Evolutionary conservation across 2,329 filamentous ascomycete species (phyloP).

Genomic region (Trichoderma afroharzianum): DNA sequence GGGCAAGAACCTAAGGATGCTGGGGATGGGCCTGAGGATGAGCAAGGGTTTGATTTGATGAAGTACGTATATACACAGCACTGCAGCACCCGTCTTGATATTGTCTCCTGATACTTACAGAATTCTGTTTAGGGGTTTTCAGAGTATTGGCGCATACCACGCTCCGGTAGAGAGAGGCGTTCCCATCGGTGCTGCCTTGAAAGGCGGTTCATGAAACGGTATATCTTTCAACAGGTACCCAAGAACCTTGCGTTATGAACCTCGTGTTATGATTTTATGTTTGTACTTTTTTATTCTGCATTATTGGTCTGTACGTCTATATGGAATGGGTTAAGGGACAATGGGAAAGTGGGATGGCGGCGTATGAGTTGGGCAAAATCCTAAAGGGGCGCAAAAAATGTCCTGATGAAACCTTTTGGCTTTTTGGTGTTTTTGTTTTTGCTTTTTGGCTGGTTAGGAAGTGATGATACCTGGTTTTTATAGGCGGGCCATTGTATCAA

Average conservation of each 20-base stretch:
- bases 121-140: constrained; percentile 50
- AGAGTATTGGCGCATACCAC: constrained; percentile 62
- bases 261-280: background rate
- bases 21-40: constrained; percentile 40
- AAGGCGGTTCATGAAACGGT: constrained; percentile 27
- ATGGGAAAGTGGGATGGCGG: background rate
- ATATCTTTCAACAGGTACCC: background rate
- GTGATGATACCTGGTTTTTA: constrained; percentile 8
- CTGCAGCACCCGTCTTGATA: background rate
- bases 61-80: constrained; percentile 41
- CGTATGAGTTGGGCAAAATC: background rate
- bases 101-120: background rate
- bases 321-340: background rate
- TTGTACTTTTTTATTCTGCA: background rate
- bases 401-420: background rate
- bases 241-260: background rate
- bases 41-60: constrained; percentile 55
- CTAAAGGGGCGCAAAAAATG: background rate
- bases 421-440: background rate
- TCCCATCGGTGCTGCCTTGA: constrained; percentile 41
- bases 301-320: constrained; percentile 4
- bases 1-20: constrained; percentile 29
- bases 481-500: constrained; percentile 2
- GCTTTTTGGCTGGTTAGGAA: background rate
- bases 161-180: constrained; percentile 49